Evolutionary conservation across 75 land plant genomes (phyloP), one percentile per base, ranked within the genome.

Genomic region (Azolla pinnata): DNA sequence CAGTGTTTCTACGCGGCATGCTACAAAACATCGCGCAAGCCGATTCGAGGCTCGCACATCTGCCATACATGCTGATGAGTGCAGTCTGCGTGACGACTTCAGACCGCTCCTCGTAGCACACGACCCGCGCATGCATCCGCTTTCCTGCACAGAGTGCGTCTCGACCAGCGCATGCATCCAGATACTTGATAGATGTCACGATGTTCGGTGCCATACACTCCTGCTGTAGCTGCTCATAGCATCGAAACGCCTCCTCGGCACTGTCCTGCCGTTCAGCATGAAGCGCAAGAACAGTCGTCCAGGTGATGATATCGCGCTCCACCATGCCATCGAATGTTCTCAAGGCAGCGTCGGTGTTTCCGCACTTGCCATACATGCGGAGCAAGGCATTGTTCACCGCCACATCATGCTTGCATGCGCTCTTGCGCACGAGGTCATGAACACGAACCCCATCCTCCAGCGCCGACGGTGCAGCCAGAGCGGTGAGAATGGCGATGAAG

Each of bases 231-330:
- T 49, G 51, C 0, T 29, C 2, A 21, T 47, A 63, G 29, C 29
- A 4, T 33, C 33, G 21, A 23, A 63, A 51, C 14, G 31, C 66
- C 21, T 52, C 32, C 21, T 52, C 32, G 33, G n/a, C 33, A 17
- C 31, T 35, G 14, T 29, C 33, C 23, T 57, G 33, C 9, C 31
- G 29, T 31, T 49, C 8, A 42, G 67, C 75, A 68, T 34, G 71
- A 4, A 73, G 78, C 59, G 64, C 54, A 8, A 80, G 66, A 64
- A 80, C 64, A 0, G 78, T 55, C 17, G 74, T 71, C 82, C 78
- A 80, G 0, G 82, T 64, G 4, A 66, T 44, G 16, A 65, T 54
- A 26, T 69, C 55, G 2, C 59, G 58, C 33, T 64, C 66, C 25
- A 67, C 66, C 72, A 78, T 78, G 2, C 61, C 64, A 38, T 34